phyloP scores from a whole-genome alignment of 805 yeast species.

The Candida easanensis region DNA sequence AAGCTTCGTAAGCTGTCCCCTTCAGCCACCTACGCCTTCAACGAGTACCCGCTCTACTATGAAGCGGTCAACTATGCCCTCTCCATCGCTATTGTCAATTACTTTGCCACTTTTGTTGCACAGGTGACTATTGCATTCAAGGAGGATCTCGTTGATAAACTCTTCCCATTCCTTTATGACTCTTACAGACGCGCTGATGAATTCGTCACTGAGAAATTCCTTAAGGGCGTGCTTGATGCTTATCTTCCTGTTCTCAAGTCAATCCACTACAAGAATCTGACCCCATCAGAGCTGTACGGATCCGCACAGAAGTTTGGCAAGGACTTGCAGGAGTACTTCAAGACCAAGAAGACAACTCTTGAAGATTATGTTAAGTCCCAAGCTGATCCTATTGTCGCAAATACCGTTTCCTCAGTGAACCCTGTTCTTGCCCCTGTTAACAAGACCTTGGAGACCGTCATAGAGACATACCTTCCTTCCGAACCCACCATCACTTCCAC shows the following conservation, averaged over 20 bases:
- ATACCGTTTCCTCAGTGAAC: conserved; percentile 13
- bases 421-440: conserved; percentile 20
- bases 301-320: not conserved
- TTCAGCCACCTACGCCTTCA: conserved; percentile 9
- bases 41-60: conserved; percentile 14
- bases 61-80: conserved; percentile 10
- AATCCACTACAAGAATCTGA: conserved; percentile 8
- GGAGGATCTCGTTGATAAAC: conserved; percentile 7
- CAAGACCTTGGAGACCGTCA: conserved; percentile 13
- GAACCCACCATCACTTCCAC: not conserved
- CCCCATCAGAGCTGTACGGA: conserved; percentile 5
- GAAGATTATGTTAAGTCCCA: conserved; percentile 7
- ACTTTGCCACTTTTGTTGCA: conserved; percentile 11
- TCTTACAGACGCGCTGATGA: conserved; percentile 5
- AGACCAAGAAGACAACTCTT: not conserved
- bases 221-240: conserved; percentile 9
- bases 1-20: conserved; percentile 18
- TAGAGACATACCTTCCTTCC: conserved; percentile 15
- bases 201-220: conserved; percentile 4
- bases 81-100: conserved; percentile 11
- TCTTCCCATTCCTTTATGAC: conserved; percentile 6
- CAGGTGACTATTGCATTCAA: conserved; percentile 8
- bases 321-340: not conserved
- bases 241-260: conserved; percentile 8
- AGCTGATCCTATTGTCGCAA: conserved; percentile 12